These are phyloP conservation scores for Diaporthe destruens DNA, from an alignment of 2,329 filamentous ascomycete species.

Conservation along the genomic window DNA sequence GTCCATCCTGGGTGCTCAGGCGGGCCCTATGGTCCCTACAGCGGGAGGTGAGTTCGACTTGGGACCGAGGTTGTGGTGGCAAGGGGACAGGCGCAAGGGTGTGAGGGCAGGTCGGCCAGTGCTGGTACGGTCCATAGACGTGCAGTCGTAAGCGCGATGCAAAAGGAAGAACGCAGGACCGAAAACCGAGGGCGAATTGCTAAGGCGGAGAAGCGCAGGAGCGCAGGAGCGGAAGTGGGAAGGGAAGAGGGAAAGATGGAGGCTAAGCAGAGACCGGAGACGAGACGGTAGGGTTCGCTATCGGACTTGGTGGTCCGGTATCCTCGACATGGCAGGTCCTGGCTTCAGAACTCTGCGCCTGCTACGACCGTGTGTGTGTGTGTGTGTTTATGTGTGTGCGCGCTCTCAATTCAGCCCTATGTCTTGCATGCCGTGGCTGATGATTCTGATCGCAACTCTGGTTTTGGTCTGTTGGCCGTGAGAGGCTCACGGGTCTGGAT, in stretches of 20 bases:
- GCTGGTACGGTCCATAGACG: conserved; percentile 39
- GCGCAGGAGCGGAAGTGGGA: background rate
- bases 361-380: background rate
- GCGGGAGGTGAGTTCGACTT: conserved; percentile 2
- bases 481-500: conserved; percentile 20
- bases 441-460: conserved; percentile 11
- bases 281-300: conserved; percentile 41
- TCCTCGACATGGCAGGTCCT: conserved; percentile 42
- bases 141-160: conserved; percentile 12
- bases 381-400: background rate
- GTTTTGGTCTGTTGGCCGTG: conserved; percentile 17
- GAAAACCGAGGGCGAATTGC: conserved; percentile 27
- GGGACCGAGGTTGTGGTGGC: conserved; percentile 1
- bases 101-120: conserved; percentile 4
- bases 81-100: conserved; percentile 27
- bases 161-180: conserved; percentile 20
- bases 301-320: conserved; percentile 39
- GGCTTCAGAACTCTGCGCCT: conserved; percentile 24
- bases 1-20: conserved; percentile 45
- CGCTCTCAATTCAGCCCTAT: background rate
- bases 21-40: conserved; percentile 3
- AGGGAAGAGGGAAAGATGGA: conserved; percentile 28
- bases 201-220: conserved; percentile 1
- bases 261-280: conserved; percentile 34
- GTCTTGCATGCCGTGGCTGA: conserved; percentile 18